These are phyloP conservation scores for Fusarium staphyleae DNA, from an alignment of 2,329 filamentous ascomycete species.

Conservation along the genomic window DNA sequence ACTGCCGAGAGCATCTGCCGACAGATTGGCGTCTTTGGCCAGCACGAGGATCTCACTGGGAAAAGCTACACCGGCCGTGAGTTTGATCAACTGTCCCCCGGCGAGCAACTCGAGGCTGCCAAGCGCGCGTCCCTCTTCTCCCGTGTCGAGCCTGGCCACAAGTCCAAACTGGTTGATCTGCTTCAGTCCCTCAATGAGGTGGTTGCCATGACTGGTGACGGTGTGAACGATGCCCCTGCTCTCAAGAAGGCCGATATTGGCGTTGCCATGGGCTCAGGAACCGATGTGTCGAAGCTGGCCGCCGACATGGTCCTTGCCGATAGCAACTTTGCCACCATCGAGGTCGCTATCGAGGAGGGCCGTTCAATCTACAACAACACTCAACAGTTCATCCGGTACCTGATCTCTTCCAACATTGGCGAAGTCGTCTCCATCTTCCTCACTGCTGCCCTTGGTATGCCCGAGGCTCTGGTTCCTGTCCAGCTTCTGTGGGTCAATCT, in stretches of 20 bases:
- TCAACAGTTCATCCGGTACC: constrained; percentile 98
- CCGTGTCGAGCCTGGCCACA: constrained; percentile 92
- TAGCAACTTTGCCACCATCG: constrained; percentile 98
- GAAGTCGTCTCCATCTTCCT: constrained; percentile 99
- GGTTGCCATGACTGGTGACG: constrained; percentile 98
- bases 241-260: constrained; percentile 99
- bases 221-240: constrained; percentile 96
- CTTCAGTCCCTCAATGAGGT: constrained; percentile 93
- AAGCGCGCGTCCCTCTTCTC: constrained; percentile 92
- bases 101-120: constrained; percentile 83
- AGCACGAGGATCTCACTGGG: constrained; percentile 80
- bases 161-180: constrained; percentile 96
- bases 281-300: constrained; percentile 94
- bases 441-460: constrained; percentile 95
- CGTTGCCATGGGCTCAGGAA: constrained; percentile 98
- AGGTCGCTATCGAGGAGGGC: constrained; percentile 94
- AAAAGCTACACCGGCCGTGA: constrained; percentile 97
- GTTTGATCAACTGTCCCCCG: constrained; percentile 83
- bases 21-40: constrained; percentile 91
- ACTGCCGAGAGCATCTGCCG: constrained; percentile 98
- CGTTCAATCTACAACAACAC: constrained; percentile 99
- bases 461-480: constrained; percentile 94
- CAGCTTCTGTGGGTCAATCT: constrained; percentile 99
- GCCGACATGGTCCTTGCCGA: constrained; percentile 99
- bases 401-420: constrained; percentile 99